Evolutionary conservation across 2,329 filamentous ascomycete species (phyloP).

Genomic region (Neofusicoccum laricinum): DNA sequence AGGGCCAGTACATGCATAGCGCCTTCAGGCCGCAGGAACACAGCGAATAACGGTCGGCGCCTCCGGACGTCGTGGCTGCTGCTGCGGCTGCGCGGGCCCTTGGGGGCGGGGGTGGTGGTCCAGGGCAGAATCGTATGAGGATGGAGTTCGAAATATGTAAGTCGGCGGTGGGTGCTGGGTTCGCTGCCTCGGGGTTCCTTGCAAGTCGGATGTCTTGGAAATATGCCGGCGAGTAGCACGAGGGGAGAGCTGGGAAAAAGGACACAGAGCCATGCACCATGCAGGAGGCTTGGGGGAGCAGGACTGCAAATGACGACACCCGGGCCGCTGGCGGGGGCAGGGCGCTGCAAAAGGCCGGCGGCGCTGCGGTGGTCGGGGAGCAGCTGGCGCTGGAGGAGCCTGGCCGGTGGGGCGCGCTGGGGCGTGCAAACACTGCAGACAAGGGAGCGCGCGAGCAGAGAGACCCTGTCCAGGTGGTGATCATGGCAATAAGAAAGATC

Average conservation of each 20-base stretch:
- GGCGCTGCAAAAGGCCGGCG: not conserved
- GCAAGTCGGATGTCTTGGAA: constrained; percentile 14
- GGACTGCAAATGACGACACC: constrained; percentile 15
- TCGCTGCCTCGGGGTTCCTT: not conserved
- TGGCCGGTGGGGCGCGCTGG: not conserved
- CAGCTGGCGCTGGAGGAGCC: not conserved
- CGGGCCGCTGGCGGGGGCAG: not conserved
- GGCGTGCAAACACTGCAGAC: not conserved
- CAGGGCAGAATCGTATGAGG: constrained; percentile 12
- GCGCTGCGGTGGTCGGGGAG: not conserved
- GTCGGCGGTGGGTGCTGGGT: not conserved
- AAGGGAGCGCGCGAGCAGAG: not conserved
- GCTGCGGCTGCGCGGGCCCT: not conserved
- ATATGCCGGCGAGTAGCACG: constrained; percentile 13
- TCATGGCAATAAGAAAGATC: constrained; percentile 18
- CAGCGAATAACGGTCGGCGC: constrained; percentile 13
- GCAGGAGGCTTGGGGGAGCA: constrained; percentile 13
- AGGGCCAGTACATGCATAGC: constrained; percentile 42
- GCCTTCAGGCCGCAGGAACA: constrained; percentile 23
- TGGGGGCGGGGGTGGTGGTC: constrained; percentile 5
- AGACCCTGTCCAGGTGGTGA: constrained; percentile 18
- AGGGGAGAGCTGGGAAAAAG: constrained; percentile 15
- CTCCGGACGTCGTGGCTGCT: constrained; percentile 8
- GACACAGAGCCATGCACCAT: constrained; percentile 11
- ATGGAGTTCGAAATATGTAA: constrained; percentile 13